Evolutionary conservation across 2,329 filamentous ascomycete genomes (phyloP).

Genomic region (Lachnellula subtilissima): DNA sequence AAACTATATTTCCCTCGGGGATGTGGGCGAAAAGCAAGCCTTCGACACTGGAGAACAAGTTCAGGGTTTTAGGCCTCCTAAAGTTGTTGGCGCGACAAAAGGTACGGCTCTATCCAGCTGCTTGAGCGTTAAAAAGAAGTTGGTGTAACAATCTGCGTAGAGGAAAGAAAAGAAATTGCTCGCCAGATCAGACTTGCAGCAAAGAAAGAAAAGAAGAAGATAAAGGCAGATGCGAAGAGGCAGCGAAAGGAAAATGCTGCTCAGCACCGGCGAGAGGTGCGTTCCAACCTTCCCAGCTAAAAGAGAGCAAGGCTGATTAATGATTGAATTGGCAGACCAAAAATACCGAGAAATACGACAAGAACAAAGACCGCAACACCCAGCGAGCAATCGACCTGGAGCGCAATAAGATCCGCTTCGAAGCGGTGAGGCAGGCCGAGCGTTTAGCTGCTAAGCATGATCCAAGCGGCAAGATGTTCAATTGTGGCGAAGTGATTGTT

Average conservation of each 20-base stretch:
- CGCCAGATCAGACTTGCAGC: slow-evolving; percentile 17
- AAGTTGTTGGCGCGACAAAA: slow-evolving; percentile 4
- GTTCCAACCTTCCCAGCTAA: background rate
- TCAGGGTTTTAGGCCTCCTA: background rate
- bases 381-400: slow-evolving; percentile 29
- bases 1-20: slow-evolving; percentile 14
- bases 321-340: slow-evolving; percentile 20
- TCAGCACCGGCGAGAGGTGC: slow-evolving; percentile 20
- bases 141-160: slow-evolving; percentile 3
- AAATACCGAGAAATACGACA: slow-evolving; percentile 33
- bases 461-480: slow-evolving; percentile 30
- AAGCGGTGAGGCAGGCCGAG: slow-evolving; percentile 30
- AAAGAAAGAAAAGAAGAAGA: slow-evolving; percentile 26
- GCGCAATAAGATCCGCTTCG: slow-evolving; percentile 27
- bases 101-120: background rate
- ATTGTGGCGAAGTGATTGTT: slow-evolving; percentile 28
- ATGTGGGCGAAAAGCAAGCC: background rate
- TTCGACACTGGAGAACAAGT: background rate
- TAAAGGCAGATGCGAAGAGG: slow-evolving; percentile 26
- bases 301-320: slow-evolving; percentile 3
- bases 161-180: slow-evolving; percentile 23
- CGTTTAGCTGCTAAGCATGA: slow-evolving; percentile 30
- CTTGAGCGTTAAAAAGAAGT: background rate
- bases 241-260: slow-evolving; percentile 23
- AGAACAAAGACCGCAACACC: slow-evolving; percentile 33